phyloP scores from a whole-genome alignment of 306 rosid genomes.

The Hippophae rhamnoides region DNA sequence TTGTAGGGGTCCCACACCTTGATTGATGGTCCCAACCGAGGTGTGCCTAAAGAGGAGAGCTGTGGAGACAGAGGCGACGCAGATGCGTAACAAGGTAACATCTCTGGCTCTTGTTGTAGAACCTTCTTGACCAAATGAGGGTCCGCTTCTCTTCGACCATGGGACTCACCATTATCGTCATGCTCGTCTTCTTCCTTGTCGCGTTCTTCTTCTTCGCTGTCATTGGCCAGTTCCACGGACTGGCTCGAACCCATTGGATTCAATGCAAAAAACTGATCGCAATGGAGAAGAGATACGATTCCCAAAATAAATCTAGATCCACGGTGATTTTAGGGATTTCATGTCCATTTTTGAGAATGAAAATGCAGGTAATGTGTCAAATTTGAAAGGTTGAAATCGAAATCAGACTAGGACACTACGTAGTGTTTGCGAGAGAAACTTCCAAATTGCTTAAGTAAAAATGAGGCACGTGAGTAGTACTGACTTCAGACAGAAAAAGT shows the following conservation, averaged over 20 bases:
- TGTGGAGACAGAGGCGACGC: constrained; percentile 98
- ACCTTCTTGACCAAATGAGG: constrained; percentile 58
- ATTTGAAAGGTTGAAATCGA: too few relatives aligned
- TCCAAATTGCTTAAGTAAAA: too few relatives aligned
- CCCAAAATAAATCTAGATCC: too few relatives aligned
- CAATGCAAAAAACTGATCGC: not conserved
- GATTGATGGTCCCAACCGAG: constrained; percentile 79
- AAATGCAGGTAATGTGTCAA: too few relatives aligned
- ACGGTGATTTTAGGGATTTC: too few relatives aligned
- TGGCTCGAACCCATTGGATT: constrained; percentile 51
- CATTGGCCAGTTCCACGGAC: constrained; percentile 48
- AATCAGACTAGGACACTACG: too few relatives aligned
- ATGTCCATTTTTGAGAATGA: too few relatives aligned
- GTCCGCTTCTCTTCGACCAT: constrained; percentile 26
- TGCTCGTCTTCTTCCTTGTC: constrained; percentile 30
- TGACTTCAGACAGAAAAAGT: too few relatives aligned
- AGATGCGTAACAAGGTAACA: constrained; percentile 80
- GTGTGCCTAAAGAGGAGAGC: constrained; percentile 82
- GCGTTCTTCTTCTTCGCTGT: constrained; percentile 50
- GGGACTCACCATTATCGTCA: constrained; percentile 25
- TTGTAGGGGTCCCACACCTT: constrained; percentile 99
- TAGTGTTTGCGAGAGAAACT: too few relatives aligned
- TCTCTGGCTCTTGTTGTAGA: constrained; percentile 92
- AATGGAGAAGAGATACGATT: too few relatives aligned
- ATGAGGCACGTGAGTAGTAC: too few relatives aligned